Conservation (phyloP, 345 rosid species). For the Lepidium aucheri region DNA sequence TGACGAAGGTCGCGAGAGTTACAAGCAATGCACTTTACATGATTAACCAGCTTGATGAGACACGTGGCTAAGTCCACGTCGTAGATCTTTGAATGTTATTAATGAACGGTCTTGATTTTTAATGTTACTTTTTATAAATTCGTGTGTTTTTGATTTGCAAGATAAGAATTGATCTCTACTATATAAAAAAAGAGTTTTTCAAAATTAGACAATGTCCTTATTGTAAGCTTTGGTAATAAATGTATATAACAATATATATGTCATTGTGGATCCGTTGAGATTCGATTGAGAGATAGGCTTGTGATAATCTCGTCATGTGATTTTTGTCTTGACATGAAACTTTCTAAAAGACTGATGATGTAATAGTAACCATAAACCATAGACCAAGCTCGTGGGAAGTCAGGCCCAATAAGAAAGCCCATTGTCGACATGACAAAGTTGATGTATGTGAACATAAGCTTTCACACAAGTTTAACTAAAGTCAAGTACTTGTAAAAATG, state of each 20-base stretch:
- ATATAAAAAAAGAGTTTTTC: background rate
- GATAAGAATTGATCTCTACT: background rate
- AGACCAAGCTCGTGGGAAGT: background rate
- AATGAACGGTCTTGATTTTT: constrained; percentile 13
- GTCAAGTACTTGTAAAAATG: background rate
- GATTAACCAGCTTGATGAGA: constrained; percentile 52
- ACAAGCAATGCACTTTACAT: constrained; percentile 85
- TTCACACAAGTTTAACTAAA: background rate
- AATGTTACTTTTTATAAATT: background rate
- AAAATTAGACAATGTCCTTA: background rate
- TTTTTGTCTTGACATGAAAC: constrained; percentile 11
- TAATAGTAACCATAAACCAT: background rate
- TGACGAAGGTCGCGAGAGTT: constrained; percentile 50
- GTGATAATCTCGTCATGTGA: constrained; percentile 1
- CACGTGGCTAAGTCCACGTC: constrained; percentile 20
- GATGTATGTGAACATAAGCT: background rate
- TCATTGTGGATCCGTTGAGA: background rate
- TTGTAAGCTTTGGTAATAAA: background rate
- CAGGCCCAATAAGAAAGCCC: background rate
- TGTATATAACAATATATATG: background rate
- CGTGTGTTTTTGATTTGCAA: background rate
- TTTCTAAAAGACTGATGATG: background rate
- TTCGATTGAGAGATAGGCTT: background rate
- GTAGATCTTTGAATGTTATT: constrained; percentile 19
- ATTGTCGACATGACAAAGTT: background rate